Conservation (phyloP, 2,329 filamentous ascomycete genomes). For the Cladosporium cucumerinum region DNA sequence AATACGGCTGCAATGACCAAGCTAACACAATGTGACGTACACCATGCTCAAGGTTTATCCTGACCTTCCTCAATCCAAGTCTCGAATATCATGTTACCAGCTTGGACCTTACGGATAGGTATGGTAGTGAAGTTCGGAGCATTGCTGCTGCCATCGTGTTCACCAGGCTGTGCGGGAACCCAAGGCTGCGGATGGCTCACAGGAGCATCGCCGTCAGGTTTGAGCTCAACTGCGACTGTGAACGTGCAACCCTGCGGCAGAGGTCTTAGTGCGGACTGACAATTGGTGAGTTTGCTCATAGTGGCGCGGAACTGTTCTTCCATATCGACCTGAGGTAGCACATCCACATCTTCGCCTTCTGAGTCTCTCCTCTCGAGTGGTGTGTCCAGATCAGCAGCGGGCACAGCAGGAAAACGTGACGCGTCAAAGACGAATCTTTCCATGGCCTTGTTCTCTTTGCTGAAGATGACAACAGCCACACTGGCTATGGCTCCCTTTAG, state of each 20-base stretch:
- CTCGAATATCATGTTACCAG: slow-evolving; percentile 64
- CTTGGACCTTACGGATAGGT: slow-evolving; percentile 61
- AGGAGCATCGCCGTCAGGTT: slow-evolving; percentile 48
- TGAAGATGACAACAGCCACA: slow-evolving; percentile 57
- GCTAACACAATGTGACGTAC: not conserved
- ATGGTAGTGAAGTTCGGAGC: slow-evolving; percentile 40
- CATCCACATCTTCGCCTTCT: slow-evolving; percentile 23
- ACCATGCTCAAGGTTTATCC: slow-evolving; percentile 3
- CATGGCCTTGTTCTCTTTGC: slow-evolving; percentile 50
- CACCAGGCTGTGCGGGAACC: slow-evolving; percentile 50
- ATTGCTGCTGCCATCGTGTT: not conserved
- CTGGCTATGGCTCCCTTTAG: slow-evolving; percentile 55
- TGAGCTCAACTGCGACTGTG: slow-evolving; percentile 71
- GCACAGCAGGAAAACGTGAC: slow-evolving; percentile 53
- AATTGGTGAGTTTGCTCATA: slow-evolving; percentile 60
- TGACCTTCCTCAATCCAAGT: slow-evolving; percentile 63
- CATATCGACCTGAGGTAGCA: slow-evolving; percentile 50
- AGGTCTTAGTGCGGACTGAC: slow-evolving; percentile 54
- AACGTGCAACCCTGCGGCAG: slow-evolving; percentile 68
- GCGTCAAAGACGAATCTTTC: slow-evolving; percentile 62
- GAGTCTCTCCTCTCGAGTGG: slow-evolving; percentile 44
- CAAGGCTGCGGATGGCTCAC: slow-evolving; percentile 54
- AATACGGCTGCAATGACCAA: not conserved
- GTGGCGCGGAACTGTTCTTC: slow-evolving; percentile 70
- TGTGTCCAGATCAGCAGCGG: slow-evolving; percentile 46